Percentiles rank a stretch among this genome's conserved stretches.
Evolutionary conservation across 345 rosid genomes (phyloP).

Genomic region (Linum tenue): DNA sequence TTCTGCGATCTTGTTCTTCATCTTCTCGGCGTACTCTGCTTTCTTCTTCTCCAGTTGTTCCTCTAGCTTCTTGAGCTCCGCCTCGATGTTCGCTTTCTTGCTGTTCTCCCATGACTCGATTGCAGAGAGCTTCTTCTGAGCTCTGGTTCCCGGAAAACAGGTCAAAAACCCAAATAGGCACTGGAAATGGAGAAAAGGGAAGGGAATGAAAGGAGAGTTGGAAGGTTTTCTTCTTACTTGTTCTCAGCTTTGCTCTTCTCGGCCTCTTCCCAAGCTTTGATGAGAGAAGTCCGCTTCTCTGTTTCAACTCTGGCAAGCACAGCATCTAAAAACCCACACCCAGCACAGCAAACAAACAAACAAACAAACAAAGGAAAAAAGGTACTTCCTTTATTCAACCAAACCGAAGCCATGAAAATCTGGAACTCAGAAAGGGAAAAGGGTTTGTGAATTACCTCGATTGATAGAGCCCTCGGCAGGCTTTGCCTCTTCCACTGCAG

Average conservation of each 20-base stretch:
- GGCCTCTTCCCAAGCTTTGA: conserved; percentile 96
- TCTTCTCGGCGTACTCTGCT: conserved; percentile 64
- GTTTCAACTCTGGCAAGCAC: conserved; percentile 67
- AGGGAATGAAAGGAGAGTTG: background rate
- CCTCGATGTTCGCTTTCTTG: conserved; percentile 50
- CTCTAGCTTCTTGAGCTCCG: conserved; percentile 56
- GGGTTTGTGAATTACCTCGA: conserved; percentile 33
- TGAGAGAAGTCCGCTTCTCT: conserved; percentile 62
- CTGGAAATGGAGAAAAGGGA: background rate
- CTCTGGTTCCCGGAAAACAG: conserved; percentile 29
- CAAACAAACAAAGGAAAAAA: conserved; percentile 1
- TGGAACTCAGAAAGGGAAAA: background rate
- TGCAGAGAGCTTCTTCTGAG: conserved; percentile 52
- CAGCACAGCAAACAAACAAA: background rate
- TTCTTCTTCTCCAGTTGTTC: conserved; percentile 70
- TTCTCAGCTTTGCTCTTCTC: conserved; percentile 86
- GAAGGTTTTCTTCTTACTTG: conserved; percentile 30
- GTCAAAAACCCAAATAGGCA: background rate
- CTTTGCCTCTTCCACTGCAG: conserved; percentile 23
- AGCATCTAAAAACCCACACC: conserved; percentile 37
- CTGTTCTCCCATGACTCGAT: conserved; percentile 60
- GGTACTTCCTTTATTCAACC: background rate
- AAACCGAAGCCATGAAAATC: background rate
- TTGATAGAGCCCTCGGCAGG: conserved; percentile 33
- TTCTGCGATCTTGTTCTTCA: conserved; percentile 67